Conservation (phyloP, 176 grass and related monocot genomes). For the Phoenix dactylifera region DNA sequence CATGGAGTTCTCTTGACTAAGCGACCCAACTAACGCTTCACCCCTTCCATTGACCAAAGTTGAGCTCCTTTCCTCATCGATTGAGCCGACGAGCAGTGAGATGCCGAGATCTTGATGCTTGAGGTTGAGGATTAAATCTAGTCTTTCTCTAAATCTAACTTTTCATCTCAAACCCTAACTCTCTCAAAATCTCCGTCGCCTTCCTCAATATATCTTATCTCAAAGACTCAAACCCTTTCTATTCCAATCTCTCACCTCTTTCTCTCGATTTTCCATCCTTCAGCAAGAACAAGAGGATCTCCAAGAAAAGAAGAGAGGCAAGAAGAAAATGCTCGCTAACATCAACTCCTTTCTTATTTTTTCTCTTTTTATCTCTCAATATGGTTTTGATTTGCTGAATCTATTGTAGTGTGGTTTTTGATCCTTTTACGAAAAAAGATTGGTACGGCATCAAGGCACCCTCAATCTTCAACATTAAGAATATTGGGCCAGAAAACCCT, state of each 20-base stretch:
- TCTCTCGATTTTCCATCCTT: neutral
- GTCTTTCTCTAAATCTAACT: no score
- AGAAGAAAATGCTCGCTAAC: constrained; percentile 65
- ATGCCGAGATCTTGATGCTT: no score
- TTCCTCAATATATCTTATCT: no score
- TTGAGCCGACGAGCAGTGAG: no score
- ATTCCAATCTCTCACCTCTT: neutral
- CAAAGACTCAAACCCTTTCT: no score
- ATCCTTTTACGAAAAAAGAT: constrained; percentile 76
- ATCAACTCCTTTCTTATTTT: neutral
- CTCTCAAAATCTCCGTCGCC: no score
- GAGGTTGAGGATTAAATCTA: no score
- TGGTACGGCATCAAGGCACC: constrained; percentile 72
- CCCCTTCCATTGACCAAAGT: no score
- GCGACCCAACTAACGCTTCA: no score
- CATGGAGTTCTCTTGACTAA: no score
- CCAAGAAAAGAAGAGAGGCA: constrained; percentile 71
- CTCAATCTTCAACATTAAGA: constrained; percentile 29
- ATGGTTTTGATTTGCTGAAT: neutral
- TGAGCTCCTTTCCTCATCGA: no score
- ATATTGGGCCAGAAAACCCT: constrained; percentile 24
- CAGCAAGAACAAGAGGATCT: constrained; percentile 92
- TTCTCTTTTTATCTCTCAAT: neutral
- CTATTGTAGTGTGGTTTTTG: constrained; percentile 30
- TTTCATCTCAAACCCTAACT: no score